Conservation (phyloP, 768 basidiomycete genomes). For the Suillus hirtellus region DNA sequence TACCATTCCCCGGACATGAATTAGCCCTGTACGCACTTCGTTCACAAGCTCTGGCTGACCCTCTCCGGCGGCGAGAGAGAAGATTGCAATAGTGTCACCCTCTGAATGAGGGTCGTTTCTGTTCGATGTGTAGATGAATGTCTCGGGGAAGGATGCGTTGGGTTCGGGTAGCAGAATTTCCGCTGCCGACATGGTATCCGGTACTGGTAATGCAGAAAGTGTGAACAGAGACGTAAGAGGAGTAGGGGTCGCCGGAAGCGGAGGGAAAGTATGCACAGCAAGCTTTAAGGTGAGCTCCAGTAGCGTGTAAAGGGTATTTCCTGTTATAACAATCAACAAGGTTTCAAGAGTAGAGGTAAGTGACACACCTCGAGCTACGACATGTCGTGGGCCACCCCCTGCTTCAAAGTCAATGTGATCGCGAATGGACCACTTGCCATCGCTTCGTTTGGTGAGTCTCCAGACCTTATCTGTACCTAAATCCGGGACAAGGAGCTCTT, state of each 20-base stretch:
- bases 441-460: conserved; percentile 45
- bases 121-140: conserved; percentile 74
- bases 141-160: conserved; percentile 49
- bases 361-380: conserved; percentile 54
- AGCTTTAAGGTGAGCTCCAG: conserved; percentile 65
- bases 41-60: conserved; percentile 49
- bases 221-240: conserved; percentile 45
- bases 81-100: conserved; percentile 75
- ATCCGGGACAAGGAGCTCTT: conserved; percentile 72
- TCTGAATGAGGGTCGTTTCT: conserved; percentile 68
- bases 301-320: conserved; percentile 62
- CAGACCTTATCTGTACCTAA: conserved; percentile 73
- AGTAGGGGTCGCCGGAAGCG: conserved; percentile 41
- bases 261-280: conserved; percentile 52
- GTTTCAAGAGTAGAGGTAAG: neutral
- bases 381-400: conserved; percentile 74
- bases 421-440: conserved; percentile 51
- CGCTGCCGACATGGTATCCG: conserved; percentile 59
- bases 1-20: conserved; percentile 67
- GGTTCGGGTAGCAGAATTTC: conserved; percentile 65
- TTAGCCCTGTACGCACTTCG: conserved; percentile 69
- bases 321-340: conserved; percentile 35
- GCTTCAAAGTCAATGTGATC: conserved; percentile 48
- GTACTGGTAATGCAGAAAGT: conserved; percentile 44
- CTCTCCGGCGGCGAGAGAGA: conserved; percentile 48